A percentile compares a stretch with the other conserved stretches of the same genome.
phyloP scores from a whole-genome alignment of 2,329 filamentous ascomycete genomes.

The Pyrenochaeta sp. region DNA sequence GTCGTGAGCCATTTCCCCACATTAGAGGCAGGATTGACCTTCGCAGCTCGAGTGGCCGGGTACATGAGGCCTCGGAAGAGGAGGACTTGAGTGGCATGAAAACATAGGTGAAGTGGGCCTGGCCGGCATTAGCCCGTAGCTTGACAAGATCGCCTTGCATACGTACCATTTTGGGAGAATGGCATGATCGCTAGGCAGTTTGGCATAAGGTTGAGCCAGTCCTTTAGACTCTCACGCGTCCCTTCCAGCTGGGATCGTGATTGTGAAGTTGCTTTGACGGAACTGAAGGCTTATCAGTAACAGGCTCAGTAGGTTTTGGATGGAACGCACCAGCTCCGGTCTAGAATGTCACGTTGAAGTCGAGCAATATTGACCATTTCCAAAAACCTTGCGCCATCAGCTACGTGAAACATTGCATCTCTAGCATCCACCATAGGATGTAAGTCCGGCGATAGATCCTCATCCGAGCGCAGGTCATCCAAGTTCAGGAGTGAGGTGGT shows the following conservation, averaged over 20 bases:
- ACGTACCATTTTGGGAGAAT: not conserved
- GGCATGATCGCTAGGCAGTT: not conserved
- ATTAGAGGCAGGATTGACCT: not conserved
- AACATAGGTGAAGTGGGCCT: not conserved
- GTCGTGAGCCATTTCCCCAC: not conserved
- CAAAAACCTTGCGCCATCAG: not conserved
- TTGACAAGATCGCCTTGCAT: no score
- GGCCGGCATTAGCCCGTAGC: not conserved
- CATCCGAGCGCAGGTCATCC: not conserved
- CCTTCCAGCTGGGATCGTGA: not conserved
- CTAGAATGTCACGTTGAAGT: not conserved
- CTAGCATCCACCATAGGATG: not conserved
- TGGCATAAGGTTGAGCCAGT: not conserved
- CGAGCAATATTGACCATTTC: not conserved
- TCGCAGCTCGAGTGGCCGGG: not conserved
- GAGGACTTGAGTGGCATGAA: not conserved
- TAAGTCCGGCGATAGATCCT: not conserved
- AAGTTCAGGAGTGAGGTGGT: not conserved
- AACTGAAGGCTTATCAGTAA: not conserved
- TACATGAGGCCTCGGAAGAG: not conserved
- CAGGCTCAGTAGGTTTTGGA: not conserved
- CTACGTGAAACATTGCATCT: not conserved
- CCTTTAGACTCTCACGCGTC: not conserved
- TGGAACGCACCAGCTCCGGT: not conserved
- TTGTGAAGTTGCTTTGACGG: not conserved